Evolutionary conservation across 2,329 filamentous ascomycete genomes (phyloP).

Genomic region (Cadophora sp.): DNA sequence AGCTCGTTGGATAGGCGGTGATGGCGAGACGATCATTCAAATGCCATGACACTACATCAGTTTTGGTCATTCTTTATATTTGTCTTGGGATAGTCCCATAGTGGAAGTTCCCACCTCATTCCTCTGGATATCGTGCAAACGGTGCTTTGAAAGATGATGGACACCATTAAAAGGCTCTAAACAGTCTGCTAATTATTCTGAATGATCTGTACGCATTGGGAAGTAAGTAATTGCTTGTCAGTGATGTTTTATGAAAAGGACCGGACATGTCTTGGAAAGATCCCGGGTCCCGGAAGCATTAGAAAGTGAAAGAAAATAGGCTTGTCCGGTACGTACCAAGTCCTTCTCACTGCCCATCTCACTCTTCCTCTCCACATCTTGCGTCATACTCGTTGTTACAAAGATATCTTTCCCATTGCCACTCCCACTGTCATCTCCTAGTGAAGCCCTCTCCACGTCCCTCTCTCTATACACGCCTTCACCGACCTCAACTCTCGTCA

Average conservation of each 20-base stretch:
- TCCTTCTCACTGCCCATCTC: slow-evolving; percentile 27
- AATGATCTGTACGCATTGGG: too few species aligned
- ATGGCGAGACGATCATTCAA: slow-evolving; percentile 60
- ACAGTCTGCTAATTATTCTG: slow-evolving; percentile 14
- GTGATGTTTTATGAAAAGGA: too few species aligned
- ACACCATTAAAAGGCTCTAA: background rate
- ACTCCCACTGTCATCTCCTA: background rate
- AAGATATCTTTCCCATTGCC: slow-evolving; percentile 19
- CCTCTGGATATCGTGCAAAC: background rate
- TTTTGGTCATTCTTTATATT: background rate
- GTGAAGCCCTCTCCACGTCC: background rate
- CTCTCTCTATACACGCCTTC: background rate
- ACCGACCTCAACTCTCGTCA: slow-evolving; percentile 13
- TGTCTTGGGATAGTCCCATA: background rate
- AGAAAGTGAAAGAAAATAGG: too few species aligned
- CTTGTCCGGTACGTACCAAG: too few species aligned
- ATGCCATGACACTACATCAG: slow-evolving; percentile 46
- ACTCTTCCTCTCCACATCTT: slow-evolving; percentile 25
- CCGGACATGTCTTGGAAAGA: too few species aligned
- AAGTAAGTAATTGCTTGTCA: too few species aligned
- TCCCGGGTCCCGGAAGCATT: too few species aligned
- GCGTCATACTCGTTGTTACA: slow-evolving; percentile 22
- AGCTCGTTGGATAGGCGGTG: slow-evolving; percentile 71
- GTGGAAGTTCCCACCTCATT: background rate
- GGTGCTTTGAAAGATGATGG: background rate